Evolutionary conservation across 2,329 filamentous ascomycete genomes (phyloP), one percentile per base, ranked within the genome.

Genomic region (Alternaria brassicae): DNA sequence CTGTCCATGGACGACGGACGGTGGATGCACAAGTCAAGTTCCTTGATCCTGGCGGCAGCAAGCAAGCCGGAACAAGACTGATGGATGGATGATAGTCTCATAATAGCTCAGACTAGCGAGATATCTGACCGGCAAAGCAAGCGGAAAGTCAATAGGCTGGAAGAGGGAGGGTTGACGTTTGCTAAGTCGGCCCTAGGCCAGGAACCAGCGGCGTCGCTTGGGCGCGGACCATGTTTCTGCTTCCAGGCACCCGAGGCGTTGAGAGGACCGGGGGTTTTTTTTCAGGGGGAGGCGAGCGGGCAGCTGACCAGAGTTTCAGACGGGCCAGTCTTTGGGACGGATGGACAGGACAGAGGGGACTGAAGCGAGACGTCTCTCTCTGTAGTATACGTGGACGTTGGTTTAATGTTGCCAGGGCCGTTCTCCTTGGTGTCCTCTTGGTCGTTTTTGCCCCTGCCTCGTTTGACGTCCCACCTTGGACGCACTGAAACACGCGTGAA

Each of bases 221-320:
- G 47, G 48, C 21, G 40, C 39, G 47, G 52, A 12, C 47, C 56
- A 49, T 36, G 34, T 47, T 47, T 32, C 51, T 37, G n/a, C 28
- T 44, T 58, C 53, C 53, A 41, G 51, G 56, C 53, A 62, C 28
- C 9, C 5, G 9, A 19, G 37, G 36, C 36, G 36, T 21, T 21
- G 13, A 48, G 50, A 41, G 42, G 40, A 47, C 30, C 49, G 54
- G 47, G 58, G 58, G 13, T 27, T 13, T 30, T 12, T 2, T 21
- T 41, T 61, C 56, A 61, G 58, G 58, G 58, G 58, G 44, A 58
- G 57, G 51, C 44, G 55, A 45, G 51, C 52, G 37, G 36, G 51
- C 58, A 58, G 58, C 42, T 58, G 58, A 58, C 55, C 50, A 61
- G 30, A 47, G 65, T 67, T 67, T 67, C 64, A 67, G 19, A 41